Evolutionary conservation across 129 eudicot species (phyloP).

Genomic region (Ambrosia trifida): DNA sequence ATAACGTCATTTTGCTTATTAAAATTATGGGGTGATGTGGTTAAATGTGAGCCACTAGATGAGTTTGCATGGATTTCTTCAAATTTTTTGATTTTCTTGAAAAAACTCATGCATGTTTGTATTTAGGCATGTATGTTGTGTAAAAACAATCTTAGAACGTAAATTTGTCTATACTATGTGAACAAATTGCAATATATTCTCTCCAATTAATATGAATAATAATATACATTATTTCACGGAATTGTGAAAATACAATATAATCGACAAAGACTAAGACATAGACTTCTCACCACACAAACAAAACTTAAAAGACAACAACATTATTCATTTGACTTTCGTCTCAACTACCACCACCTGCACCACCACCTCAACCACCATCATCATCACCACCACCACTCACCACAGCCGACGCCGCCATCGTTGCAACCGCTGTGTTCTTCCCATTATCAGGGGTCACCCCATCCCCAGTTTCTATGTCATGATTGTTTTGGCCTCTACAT

Average conservation of each 20-base stretch:
- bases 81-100: too few relatives aligned
- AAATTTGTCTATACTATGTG: neutral
- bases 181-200: slow-evolving; percentile 11
- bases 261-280: slow-evolving; percentile 26
- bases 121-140: neutral
- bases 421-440: slow-evolving; percentile 19
- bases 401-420: slow-evolving; percentile 3
- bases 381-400: neutral
- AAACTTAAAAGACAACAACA: neutral
- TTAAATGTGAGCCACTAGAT: too few relatives aligned
- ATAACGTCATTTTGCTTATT: too few relatives aligned
- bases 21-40: too few relatives aligned
- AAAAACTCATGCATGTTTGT: too few relatives aligned
- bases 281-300: slow-evolving; percentile 27
- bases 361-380: slow-evolving; percentile 8
- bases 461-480: slow-evolving; percentile 22
- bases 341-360: slow-evolving; percentile 17
- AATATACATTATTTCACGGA: slow-evolving; percentile 10
- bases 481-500: slow-evolving; percentile 18
- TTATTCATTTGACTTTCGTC: slow-evolving; percentile 18
- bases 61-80: too few relatives aligned
- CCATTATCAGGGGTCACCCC: neutral
- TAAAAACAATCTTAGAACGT: neutral
- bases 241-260: slow-evolving; percentile 23
- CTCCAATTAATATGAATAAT: neutral